Evolutionary conservation across 202 grass and related monocot species (phyloP).

Genomic region (Dendrocalamus latiflorus): DNA sequence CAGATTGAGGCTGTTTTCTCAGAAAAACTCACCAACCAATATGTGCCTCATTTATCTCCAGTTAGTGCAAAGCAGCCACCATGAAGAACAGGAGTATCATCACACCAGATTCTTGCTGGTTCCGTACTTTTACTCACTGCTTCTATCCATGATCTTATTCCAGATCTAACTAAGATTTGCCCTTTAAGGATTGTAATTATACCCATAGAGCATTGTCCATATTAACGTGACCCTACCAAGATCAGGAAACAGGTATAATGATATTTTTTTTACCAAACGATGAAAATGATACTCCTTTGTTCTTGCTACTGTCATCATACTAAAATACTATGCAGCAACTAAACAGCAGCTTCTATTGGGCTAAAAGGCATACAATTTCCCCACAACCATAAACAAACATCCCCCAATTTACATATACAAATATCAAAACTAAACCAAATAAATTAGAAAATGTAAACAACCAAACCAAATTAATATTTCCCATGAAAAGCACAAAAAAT

Average conservation of each 20-base stretch:
- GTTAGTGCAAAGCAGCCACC: not conserved
- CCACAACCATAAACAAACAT: not conserved
- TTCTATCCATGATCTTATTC: too few species aligned
- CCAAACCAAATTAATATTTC: not conserved
- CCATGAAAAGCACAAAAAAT: not conserved
- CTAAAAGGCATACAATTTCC: not conserved
- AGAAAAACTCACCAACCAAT: not conserved
- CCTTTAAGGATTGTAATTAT: too few species aligned
- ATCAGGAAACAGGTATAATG: not conserved
- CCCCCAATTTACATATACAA: not conserved
- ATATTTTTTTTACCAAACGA: not conserved
- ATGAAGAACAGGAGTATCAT: constrained; percentile 1
- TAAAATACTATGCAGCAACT: too few species aligned
- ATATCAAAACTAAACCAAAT: not conserved
- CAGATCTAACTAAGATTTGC: too few species aligned
- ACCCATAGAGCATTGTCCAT: too few species aligned
- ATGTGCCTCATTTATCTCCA: constrained; percentile 17
- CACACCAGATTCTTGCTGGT: not conserved
- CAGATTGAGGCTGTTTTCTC: not conserved
- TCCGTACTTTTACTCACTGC: not conserved
- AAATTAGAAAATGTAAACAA: not conserved
- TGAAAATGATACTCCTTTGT: too few species aligned
- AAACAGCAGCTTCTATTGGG: not conserved
- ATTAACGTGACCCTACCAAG: not conserved
- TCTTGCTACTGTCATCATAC: not conserved